Evolutionary conservation across 441 rosid species (phyloP), one percentile per base, ranked within the genome.

Genomic region (Adansonia gregorii): DNA sequence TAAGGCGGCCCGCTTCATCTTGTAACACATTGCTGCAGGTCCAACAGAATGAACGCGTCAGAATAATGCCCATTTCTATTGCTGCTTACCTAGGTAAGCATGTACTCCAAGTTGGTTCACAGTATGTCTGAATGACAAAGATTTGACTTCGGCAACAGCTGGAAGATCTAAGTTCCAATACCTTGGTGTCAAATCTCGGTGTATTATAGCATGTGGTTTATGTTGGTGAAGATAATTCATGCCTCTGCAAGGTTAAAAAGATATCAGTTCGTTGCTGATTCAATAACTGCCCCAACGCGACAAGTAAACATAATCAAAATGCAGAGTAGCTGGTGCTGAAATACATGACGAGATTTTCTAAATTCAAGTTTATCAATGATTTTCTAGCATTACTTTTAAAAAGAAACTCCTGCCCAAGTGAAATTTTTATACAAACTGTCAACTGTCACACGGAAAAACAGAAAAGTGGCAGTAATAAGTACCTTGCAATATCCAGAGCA

Each of bases 401-500:
- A 55, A 12, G 17, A 2, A 52, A 52, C 66, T 61, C 66, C 31
- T 24, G 66, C 41, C 66, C 8, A 27, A 63, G 9, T 27, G 45
- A 5, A 4, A 8, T 31, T 63, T 27, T 63, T 2, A 6, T 5
- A 4, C 43, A 27, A 12, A 63, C 9, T 1, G 17, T 11, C 39
- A 22, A 60, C 39, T 35, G 39, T 35, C 39, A 61, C 43, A 27
- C 17, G 0, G 0, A 31, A 14, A 31, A 63, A 6, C 45, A 31
- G 68, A 64, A 35, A 10, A 35, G 20, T 15, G 20, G 46, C 68
- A 64, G 61, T n/a, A 31, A 27, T 7, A 27, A 17, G 52, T 82
- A 86, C 94, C 94, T 90, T 69, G 94, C 91, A 82, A 90, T 86
- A 70, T 90, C 94, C 77, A 89, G 78, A 71, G 94, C 89, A 82